Percentiles rank a stretch among this genome's conserved stretches.
Evolutionary conservation across 2,329 filamentous ascomycete species (phyloP).

Genomic region (Knufia fluminis): DNA sequence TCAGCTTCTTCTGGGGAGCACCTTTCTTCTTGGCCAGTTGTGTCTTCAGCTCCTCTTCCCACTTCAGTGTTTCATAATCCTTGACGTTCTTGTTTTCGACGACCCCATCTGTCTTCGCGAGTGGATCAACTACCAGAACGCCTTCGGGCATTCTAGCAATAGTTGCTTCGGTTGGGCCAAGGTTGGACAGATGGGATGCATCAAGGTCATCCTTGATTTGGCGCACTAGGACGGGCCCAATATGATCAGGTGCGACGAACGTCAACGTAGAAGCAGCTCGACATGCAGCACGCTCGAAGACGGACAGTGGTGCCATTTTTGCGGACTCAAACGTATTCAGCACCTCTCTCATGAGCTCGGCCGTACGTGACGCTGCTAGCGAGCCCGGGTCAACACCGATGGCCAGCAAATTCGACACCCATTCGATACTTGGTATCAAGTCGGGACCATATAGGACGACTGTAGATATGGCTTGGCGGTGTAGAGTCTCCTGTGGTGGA

Average conservation of each 20-base stretch:
- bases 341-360: slow-evolving; percentile 54
- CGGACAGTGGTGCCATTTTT: slow-evolving; percentile 27
- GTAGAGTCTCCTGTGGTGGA: slow-evolving; percentile 44
- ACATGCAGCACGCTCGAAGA: slow-evolving; percentile 61
- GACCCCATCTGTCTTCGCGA: slow-evolving; percentile 69
- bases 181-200: slow-evolving; percentile 55
- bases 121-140: slow-evolving; percentile 78
- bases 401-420: slow-evolving; percentile 81
- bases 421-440: slow-evolving; percentile 66
- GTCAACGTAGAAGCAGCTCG: slow-evolving; percentile 81
- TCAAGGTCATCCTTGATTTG: slow-evolving; percentile 68
- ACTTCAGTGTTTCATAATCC: slow-evolving; percentile 92
- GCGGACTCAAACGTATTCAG: slow-evolving; percentile 14
- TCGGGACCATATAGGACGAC: slow-evolving; percentile 70
- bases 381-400: slow-evolving; percentile 74
- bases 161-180: slow-evolving; percentile 81
- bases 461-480: slow-evolving; percentile 64
- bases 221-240: slow-evolving; percentile 65
- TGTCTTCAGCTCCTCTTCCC: slow-evolving; percentile 83
- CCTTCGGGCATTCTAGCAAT: slow-evolving; percentile 89
- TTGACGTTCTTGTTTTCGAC: slow-evolving; percentile 81
- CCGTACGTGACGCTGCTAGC: slow-evolving; percentile 56
- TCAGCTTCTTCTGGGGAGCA: slow-evolving; percentile 73
- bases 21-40: slow-evolving; percentile 93
- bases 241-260: slow-evolving; percentile 78